Conservation (phyloP, 495 filamentous ascomycete species). For the Aspergillus kassunensis region DNA sequence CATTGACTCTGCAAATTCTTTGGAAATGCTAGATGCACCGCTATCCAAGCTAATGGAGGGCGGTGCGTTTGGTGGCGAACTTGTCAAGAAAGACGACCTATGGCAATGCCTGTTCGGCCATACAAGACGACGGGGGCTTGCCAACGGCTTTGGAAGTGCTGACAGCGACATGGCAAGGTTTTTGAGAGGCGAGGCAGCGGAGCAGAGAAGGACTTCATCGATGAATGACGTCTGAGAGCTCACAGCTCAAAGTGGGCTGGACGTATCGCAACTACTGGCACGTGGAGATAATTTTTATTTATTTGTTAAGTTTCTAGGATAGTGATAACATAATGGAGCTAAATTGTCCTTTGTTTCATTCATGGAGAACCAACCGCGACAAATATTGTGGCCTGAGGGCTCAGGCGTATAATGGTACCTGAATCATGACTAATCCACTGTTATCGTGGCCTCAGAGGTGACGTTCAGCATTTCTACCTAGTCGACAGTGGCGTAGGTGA, state of each 20-base stretch:
- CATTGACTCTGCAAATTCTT: constrained; percentile 76
- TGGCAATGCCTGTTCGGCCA: constrained; percentile 85
- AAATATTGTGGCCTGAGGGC: not conserved
- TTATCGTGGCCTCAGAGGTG: constrained; percentile 14
- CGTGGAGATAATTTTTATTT: too few relatives aligned
- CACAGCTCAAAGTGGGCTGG: not conserved
- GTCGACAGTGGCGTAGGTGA: not conserved
- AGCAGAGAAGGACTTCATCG: constrained; percentile 25
- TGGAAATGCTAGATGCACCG: constrained; percentile 69
- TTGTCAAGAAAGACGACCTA: constrained; percentile 73
- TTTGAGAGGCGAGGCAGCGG: constrained; percentile 45
- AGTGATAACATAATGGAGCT: too few relatives aligned
- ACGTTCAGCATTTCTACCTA: constrained; percentile 15
- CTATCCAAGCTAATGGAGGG: constrained; percentile 65
- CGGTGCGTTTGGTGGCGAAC: constrained; percentile 69
- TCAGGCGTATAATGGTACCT: not conserved
- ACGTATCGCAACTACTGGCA: not conserved
- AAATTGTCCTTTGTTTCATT: too few relatives aligned
- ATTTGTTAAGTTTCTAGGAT: too few relatives aligned
- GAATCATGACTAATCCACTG: constrained; percentile 14
- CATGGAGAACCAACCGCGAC: too few relatives aligned
- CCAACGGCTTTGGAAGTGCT: constrained; percentile 21
- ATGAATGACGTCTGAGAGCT: not conserved
- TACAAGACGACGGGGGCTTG: constrained; percentile 20
- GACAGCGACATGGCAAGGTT: constrained; percentile 42